These are phyloP conservation scores for Paramecium sexaurelia DNA, from an alignment of 73 alveolate species.

Conservation along the genomic window DNA sequence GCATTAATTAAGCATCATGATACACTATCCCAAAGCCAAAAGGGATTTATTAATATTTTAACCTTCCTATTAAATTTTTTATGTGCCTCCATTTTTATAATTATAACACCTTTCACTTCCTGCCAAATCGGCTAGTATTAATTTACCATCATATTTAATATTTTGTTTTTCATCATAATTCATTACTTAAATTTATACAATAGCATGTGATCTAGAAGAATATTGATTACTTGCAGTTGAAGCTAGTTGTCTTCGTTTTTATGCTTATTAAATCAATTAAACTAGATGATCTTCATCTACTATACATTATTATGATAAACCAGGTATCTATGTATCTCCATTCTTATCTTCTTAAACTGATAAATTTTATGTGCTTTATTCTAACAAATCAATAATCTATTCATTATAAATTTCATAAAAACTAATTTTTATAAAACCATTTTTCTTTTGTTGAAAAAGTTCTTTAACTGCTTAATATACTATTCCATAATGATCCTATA, in stretches of 20 bases:
- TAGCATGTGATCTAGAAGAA: slow-evolving; percentile 76
- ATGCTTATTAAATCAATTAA: slow-evolving; percentile 65
- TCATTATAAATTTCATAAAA: slow-evolving; percentile 67
- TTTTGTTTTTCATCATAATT: slow-evolving; percentile 62
- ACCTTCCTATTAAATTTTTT: slow-evolving; percentile 86
- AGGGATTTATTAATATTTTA: slow-evolving; percentile 88
- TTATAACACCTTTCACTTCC: slow-evolving; percentile 89
- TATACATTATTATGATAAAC: slow-evolving; percentile 70
- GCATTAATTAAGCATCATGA: slow-evolving; percentile 53
- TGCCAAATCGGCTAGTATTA: slow-evolving; percentile 79
- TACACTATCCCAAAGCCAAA: slow-evolving; percentile 91
- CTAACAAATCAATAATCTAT: slow-evolving; percentile 55
- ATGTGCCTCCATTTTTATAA: slow-evolving; percentile 72
- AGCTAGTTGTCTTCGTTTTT: slow-evolving; percentile 72
- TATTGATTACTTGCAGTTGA: slow-evolving; percentile 73
- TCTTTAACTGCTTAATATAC: slow-evolving; percentile 54
- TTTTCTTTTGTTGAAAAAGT: slow-evolving; percentile 23
- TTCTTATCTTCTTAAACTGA: slow-evolving; percentile 70
- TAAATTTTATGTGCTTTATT: neutral
- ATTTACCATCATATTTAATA: slow-evolving; percentile 4
- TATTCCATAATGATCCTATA: slow-evolving; percentile 43
- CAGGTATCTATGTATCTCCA: slow-evolving; percentile 74
- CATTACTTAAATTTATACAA: slow-evolving; percentile 65
- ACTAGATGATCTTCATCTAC: slow-evolving; percentile 69
- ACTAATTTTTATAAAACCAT: slow-evolving; percentile 45